Evolutionary conservation across 1,139 yeast species (phyloP).

Genomic region (Candida tetrigidarum): DNA sequence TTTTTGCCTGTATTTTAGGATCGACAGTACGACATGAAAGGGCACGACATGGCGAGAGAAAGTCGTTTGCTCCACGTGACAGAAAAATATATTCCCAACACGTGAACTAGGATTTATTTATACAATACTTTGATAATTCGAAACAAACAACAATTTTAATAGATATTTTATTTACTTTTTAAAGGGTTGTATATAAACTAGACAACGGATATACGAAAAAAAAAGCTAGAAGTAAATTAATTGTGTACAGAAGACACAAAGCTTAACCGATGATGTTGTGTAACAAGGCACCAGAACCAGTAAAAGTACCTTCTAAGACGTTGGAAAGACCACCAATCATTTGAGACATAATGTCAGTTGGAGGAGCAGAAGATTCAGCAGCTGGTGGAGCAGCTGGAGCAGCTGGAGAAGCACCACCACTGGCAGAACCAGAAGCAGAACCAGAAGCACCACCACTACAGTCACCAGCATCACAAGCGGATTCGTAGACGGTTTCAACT

Average conservation of each 20-base stretch:
- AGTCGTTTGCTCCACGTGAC: no score
- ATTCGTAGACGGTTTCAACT: neutral
- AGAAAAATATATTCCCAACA: no score
- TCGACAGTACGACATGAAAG: neutral
- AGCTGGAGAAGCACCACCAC: neutral
- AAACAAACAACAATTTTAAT: no score
- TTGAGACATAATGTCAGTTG: slow-evolving; percentile 3
- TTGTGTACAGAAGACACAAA: neutral
- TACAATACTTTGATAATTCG: no score
- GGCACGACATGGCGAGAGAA: neutral
- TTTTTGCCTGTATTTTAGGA: neutral
- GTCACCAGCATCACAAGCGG: neutral
- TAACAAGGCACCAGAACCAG: slow-evolving; percentile 2
- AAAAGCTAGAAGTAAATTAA: neutral
- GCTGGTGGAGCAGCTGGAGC: neutral
- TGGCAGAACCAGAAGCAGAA: neutral
- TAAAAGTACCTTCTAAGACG: neutral
- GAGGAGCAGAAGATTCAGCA: neutral
- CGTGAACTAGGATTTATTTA: no score
- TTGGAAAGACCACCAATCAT: slow-evolving; percentile 6
- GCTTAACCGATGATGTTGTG: slow-evolving; percentile 4
- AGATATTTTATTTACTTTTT: neutral
- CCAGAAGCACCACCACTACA: neutral
- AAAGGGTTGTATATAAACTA: neutral
- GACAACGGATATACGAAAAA: neutral